Evolutionary conservation across 176 grass and related monocot species (phyloP).

Genomic region (Leersia perrieri): DNA sequence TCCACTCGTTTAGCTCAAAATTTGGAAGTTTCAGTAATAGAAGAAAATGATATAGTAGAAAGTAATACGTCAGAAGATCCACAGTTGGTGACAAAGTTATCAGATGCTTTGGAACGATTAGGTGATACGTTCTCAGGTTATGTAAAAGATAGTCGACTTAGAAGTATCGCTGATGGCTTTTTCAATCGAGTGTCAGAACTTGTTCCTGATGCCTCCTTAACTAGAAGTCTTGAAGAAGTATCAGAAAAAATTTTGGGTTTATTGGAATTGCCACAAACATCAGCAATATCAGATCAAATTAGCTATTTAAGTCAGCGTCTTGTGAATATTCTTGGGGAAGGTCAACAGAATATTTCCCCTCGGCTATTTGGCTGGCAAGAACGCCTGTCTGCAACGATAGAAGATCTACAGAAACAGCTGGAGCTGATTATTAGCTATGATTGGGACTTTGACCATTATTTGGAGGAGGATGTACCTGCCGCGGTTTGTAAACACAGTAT

Average conservation of each 20-base stretch:
- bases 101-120: slow-evolving; percentile 60
- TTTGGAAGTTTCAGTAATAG: slow-evolving; percentile 41
- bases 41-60: slow-evolving; percentile 28
- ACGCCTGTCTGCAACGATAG: slow-evolving; percentile 64
- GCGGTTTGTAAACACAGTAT: slow-evolving; percentile 64
- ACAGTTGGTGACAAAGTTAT: slow-evolving; percentile 71
- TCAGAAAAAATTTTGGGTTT: slow-evolving; percentile 60
- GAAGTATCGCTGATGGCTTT: slow-evolving; percentile 61
- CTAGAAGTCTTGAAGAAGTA: slow-evolving; percentile 60
- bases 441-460: slow-evolving; percentile 97
- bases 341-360: slow-evolving; percentile 74
- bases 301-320: slow-evolving; percentile 74
- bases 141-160: slow-evolving; percentile 67
- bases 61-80: slow-evolving; percentile 56
- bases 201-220: slow-evolving; percentile 64
- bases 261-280: slow-evolving; percentile 71
- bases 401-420: slow-evolving; percentile 89
- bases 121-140: slow-evolving; percentile 76
- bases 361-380: slow-evolving; percentile 90
- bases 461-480: slow-evolving; percentile 91
- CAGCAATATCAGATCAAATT: slow-evolving; percentile 75
- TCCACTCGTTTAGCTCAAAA: slow-evolving; percentile 31
- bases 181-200: slow-evolving; percentile 75
- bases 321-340: slow-evolving; percentile 79
- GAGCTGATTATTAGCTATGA: slow-evolving; percentile 81